Conservation (phyloP, 2,329 filamentous ascomycete genomes). For the Xylaria sp. region DNA sequence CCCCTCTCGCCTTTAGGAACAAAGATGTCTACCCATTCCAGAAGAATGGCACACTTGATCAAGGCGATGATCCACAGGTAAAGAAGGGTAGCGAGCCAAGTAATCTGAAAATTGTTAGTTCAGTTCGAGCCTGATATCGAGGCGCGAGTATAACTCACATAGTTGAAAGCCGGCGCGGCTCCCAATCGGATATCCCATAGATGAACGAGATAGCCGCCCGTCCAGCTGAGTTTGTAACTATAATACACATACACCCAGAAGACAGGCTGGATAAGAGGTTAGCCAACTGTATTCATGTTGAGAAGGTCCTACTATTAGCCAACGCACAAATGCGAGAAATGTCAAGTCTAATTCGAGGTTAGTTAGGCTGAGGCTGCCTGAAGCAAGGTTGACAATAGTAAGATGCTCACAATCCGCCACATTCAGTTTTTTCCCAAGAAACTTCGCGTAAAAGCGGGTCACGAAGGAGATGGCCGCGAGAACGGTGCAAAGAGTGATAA, state of each 20-base stretch:
- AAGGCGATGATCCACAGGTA: slow-evolving; percentile 30
- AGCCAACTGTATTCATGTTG: neutral
- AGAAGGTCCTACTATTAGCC: neutral
- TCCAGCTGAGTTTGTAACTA: slow-evolving; percentile 28
- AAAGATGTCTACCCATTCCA: slow-evolving; percentile 31
- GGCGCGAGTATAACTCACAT: slow-evolving; percentile 12
- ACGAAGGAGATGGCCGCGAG: slow-evolving; percentile 7
- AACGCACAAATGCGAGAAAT: slow-evolving; percentile 17
- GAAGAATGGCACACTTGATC: slow-evolving; percentile 32
- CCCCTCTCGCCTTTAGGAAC: slow-evolving; percentile 25
- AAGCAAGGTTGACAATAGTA: neutral
- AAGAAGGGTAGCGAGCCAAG: slow-evolving; percentile 18
- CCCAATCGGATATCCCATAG: slow-evolving; percentile 28
- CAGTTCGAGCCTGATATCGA: neutral
- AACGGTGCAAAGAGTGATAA: slow-evolving; percentile 22
- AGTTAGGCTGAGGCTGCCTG: neutral
- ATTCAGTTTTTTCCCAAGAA: slow-evolving; percentile 18
- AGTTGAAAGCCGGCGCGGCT: slow-evolving; percentile 18
- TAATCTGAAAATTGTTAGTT: slow-evolving; percentile 1
- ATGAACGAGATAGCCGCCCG: slow-evolving; percentile 32
- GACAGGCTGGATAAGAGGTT: slow-evolving; percentile 15
- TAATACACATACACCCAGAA: slow-evolving; percentile 32
- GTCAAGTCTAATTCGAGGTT: slow-evolving; percentile 5
- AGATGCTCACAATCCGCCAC: slow-evolving; percentile 19
- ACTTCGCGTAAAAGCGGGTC: slow-evolving; percentile 32